Conservation (phyloP, 140 eudicot species). For the Oenanthe javanica region DNA sequence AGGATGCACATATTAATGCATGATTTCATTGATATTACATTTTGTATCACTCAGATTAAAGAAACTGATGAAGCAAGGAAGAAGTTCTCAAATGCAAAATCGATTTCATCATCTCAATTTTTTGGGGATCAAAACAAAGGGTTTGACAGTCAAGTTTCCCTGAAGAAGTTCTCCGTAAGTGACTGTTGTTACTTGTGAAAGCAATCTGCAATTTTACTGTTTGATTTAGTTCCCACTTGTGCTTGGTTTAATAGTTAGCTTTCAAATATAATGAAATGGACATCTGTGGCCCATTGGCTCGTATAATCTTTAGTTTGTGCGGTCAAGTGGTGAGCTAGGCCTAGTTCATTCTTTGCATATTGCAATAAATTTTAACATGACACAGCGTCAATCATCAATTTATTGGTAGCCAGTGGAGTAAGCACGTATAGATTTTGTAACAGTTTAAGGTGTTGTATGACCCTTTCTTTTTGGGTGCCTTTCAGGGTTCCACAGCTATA, state of each 20-base stretch:
- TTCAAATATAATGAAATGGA: background rate
- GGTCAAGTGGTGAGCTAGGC: background rate
- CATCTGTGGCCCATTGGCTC: background rate
- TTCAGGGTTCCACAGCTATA: conserved; percentile 79
- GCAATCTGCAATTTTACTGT: background rate
- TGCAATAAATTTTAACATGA: background rate
- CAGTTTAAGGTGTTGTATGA: background rate
- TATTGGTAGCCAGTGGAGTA: background rate
- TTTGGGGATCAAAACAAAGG: conserved; percentile 71
- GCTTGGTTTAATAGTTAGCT: background rate
- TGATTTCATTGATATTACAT: background rate
- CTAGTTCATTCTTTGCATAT: background rate
- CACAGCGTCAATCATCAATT: background rate
- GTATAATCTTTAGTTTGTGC: background rate
- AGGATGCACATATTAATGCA: conserved; percentile 4
- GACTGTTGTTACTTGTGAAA: background rate
- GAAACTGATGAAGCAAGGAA: conserved; percentile 98
- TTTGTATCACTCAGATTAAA: conserved; percentile 42
- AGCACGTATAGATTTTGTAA: background rate
- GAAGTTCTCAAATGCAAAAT: conserved; percentile 94
- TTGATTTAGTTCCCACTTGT: background rate
- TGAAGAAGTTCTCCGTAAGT: conserved; percentile 76
- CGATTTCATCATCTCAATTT: conserved; percentile 92
- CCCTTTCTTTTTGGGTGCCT: conserved; percentile 5
- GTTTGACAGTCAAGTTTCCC: conserved; percentile 55